Base-by-base conservation (phyloP, 345 rosid species). In the Eucalyptus curtisii region DNA sequence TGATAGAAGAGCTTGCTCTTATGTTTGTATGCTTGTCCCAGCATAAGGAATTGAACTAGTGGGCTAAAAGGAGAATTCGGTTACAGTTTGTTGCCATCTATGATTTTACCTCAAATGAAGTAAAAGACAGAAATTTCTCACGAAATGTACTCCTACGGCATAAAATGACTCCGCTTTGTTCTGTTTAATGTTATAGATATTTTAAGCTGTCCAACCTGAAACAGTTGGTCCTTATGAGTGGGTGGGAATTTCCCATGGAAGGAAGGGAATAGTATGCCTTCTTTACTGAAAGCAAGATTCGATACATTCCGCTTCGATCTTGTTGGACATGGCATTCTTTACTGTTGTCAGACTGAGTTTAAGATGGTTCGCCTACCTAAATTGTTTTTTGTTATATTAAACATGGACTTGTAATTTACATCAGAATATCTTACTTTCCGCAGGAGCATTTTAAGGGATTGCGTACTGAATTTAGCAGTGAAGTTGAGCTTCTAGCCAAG, bases 401-500 rank as follows among this genome's bases (percentile, higher is more conserved):
- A 19, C 76, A 64, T n/a, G 82, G 87, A 82, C 82, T 22, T 44
- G 79, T 24, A n/a, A 50, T 50, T 53, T 90, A 86, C 37, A 44
- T 90, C 47, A 76, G 47, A 20, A 76, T 37, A 76, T 76, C 82
- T 76, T 47, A 76, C 47, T 76, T 40, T 82, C 57, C 86, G 49
- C 90, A 98, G 99, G 98, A 96, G 93, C 92, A 92, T 87, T 95
- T 95, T 89, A 95, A 92, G 87, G 94, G 88, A 88, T 92, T 94
- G 87, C 93, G 88, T 90, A 92, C 93, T 82, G 98, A 98, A 91
- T 98, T 98, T 92, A 95, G 96, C 93, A 98, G 96, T 90, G 98
- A 98, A 94, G 96, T 97, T 92, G 98, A 95, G 89, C 98, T 98
- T 89, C 94, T 97, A 84, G 91, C 98, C 85, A 98, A 97, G 94